Percentiles rank a stretch among this genome's conserved stretches.
These are phyloP conservation scores for Metschnikowia picachoensis DNA, from an alignment of 805 yeast species.

Conservation along the genomic window DNA sequence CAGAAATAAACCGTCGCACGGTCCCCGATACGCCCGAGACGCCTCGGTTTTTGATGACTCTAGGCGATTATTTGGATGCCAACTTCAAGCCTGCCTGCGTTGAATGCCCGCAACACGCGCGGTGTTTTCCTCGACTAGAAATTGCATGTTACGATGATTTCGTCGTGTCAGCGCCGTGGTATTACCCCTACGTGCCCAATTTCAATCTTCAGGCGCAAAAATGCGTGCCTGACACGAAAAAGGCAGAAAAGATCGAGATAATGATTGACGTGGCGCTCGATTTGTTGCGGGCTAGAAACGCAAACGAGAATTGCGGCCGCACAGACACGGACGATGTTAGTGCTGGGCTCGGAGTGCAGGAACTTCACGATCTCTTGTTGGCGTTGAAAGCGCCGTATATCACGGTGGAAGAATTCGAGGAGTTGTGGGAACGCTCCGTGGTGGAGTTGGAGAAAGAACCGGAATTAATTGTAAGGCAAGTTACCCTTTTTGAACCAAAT, in stretches of 20 bases:
- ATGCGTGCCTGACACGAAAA: slow-evolving; percentile 73
- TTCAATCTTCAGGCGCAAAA: slow-evolving; percentile 43
- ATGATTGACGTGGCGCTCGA: slow-evolving; percentile 65
- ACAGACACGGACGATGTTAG: slow-evolving; percentile 37
- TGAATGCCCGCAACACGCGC: slow-evolving; percentile 78
- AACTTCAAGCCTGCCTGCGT: slow-evolving; percentile 59
- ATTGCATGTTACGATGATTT: slow-evolving; percentile 72
- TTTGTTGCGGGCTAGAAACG: slow-evolving; percentile 64
- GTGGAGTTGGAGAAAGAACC: slow-evolving; percentile 61
- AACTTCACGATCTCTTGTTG: slow-evolving; percentile 50
- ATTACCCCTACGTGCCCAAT: slow-evolving; percentile 56
- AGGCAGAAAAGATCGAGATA: slow-evolving; percentile 61
- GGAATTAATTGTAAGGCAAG: slow-evolving; percentile 77
- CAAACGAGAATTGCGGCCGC: slow-evolving; percentile 57
- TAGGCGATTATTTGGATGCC: slow-evolving; percentile 45
- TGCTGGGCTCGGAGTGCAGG: slow-evolving; percentile 49
- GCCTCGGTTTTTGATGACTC: slow-evolving; percentile 26
- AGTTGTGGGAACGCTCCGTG: slow-evolving; percentile 66
- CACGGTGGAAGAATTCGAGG: slow-evolving; percentile 64
- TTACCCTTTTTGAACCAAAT: slow-evolving; percentile 24
- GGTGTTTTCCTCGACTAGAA: slow-evolving; percentile 59
- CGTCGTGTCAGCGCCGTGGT: slow-evolving; percentile 48
- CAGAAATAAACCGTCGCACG: slow-evolving; percentile 46
- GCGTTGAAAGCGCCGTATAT: slow-evolving; percentile 45
- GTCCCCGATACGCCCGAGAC: slow-evolving; percentile 28